Percentiles rank a stretch among this genome's conserved stretches.
Evolutionary conservation across 2,329 filamentous ascomycete genomes (phyloP).

Genomic region (Biscogniauxia sp.): DNA sequence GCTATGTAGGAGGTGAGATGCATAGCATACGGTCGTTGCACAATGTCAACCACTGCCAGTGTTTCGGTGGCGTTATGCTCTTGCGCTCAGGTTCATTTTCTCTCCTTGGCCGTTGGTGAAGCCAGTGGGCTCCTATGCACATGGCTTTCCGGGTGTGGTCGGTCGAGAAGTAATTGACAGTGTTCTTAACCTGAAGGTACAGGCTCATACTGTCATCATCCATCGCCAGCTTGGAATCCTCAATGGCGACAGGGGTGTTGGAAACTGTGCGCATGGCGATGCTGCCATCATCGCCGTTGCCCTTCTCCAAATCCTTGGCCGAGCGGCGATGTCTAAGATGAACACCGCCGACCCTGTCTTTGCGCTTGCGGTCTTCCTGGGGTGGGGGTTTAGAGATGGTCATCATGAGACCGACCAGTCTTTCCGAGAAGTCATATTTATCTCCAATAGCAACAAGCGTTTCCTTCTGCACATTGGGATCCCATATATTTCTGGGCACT

Average conservation of each 20-base stretch:
- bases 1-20: not conserved
- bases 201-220: conserved; percentile 32
- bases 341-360: conserved; percentile 9
- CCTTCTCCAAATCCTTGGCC: conserved; percentile 23
- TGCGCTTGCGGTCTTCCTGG: conserved; percentile 9
- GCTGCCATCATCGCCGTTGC: conserved; percentile 8
- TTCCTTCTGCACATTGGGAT: conserved; percentile 58
- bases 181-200: conserved; percentile 59
- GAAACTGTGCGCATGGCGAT: conserved; percentile 9
- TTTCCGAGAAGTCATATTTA: conserved; percentile 66
- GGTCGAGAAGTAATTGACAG: conserved; percentile 74
- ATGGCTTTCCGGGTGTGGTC: conserved; percentile 67
- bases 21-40: conserved; percentile 57
- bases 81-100: conserved; percentile 26
- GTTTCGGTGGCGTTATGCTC: conserved; percentile 38
- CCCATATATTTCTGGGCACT: conserved; percentile 62
- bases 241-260: conserved; percentile 6
- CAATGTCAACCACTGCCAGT: conserved; percentile 70
- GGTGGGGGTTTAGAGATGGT: conserved; percentile 10
- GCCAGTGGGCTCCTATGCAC: conserved; percentile 70
- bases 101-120: conserved; percentile 40
- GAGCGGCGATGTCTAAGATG: conserved; percentile 11
- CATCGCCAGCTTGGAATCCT: conserved; percentile 3
- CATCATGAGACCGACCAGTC: conserved; percentile 61
- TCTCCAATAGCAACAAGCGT: conserved; percentile 54